These are phyloP conservation scores for Fragilaria crotonensis DNA, from an alignment of 108 stramenopile genomes.

Conservation along the genomic window DNA sequence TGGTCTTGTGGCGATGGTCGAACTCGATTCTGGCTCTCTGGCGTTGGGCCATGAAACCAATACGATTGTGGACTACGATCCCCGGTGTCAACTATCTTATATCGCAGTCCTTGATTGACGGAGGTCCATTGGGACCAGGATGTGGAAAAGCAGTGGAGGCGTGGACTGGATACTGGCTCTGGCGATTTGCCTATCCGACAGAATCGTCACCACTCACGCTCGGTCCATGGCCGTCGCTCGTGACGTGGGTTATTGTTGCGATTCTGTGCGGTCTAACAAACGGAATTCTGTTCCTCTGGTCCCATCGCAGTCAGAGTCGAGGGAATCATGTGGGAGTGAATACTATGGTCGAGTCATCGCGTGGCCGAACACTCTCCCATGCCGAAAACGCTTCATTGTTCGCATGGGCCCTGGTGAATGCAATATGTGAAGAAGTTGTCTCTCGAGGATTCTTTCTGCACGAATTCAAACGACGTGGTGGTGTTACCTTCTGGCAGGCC, in stretches of 20 bases:
- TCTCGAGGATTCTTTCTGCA: constrained; percentile 7
- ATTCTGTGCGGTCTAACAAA: constrained; percentile 15
- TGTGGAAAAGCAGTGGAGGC: constrained; percentile 11
- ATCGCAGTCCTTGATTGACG: constrained; percentile 1
- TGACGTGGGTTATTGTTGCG: background rate
- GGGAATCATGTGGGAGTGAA: constrained; percentile 14
- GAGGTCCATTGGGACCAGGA: constrained; percentile 19
- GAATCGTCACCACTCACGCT: no score
- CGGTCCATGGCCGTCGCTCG: background rate
- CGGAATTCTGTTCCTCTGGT: constrained; percentile 18
- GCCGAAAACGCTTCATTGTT: constrained; percentile 2
- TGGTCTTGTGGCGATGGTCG: no score
- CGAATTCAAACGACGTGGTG: constrained; percentile 2
- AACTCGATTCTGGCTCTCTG: no score
- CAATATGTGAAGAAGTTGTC: constrained; percentile 21
- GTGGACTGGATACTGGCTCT: constrained; percentile 1
- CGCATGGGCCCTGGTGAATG: constrained; percentile 16
- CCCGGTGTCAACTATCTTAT: background rate
- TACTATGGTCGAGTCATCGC: constrained; percentile 3
- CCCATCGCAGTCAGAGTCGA: background rate
- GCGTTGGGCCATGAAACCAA: no score
- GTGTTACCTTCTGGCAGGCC: background rate
- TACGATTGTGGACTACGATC: no score
- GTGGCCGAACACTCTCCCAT: constrained; percentile 1
- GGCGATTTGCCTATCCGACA: background rate